These are phyloP conservation scores for Cladobotryum protrusum DNA, from an alignment of 2,329 filamentous ascomycete species.

Conservation along the genomic window DNA sequence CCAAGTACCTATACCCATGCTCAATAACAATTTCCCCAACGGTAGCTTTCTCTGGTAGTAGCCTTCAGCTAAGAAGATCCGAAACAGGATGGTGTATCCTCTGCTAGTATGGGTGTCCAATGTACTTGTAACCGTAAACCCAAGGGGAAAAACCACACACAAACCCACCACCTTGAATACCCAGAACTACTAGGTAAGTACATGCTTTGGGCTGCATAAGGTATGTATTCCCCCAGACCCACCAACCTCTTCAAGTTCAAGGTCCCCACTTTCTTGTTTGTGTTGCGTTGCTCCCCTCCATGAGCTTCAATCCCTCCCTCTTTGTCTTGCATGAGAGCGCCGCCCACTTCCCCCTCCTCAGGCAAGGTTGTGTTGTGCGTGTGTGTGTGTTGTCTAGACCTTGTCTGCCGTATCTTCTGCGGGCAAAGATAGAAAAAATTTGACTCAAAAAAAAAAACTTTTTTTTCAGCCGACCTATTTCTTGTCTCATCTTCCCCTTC, in stretches of 20 bases:
- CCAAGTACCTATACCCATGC: too few species aligned
- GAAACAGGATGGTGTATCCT: too few species aligned
- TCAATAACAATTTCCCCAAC: too few species aligned
- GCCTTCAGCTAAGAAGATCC: too few species aligned
- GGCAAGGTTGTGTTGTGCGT: slow-evolving; percentile 3
- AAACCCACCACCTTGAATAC: too few species aligned
- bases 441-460: not conserved
- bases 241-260: not conserved
- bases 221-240: slow-evolving; percentile 12
- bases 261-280: slow-evolving; percentile 8
- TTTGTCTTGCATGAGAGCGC: too few species aligned
- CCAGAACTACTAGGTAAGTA: too few species aligned
- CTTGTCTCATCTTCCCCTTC: not conserved
- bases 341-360: slow-evolving; percentile 1
- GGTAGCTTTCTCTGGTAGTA: too few species aligned
- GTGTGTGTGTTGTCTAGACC: too few species aligned
- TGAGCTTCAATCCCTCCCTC: slow-evolving; percentile 7
- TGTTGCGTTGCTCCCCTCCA: slow-evolving; percentile 8
- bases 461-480: not conserved
- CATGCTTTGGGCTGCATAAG: not conserved
- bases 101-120: too few species aligned
- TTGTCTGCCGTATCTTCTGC: not conserved
- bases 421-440: not conserved
- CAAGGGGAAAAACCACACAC: too few species aligned
- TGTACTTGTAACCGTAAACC: too few species aligned